Percentiles rank a stretch among this genome's conserved stretches.
Evolutionary conservation across 2,329 filamentous ascomycete genomes (phyloP).

Genomic region (Monosporascus sp.): DNA sequence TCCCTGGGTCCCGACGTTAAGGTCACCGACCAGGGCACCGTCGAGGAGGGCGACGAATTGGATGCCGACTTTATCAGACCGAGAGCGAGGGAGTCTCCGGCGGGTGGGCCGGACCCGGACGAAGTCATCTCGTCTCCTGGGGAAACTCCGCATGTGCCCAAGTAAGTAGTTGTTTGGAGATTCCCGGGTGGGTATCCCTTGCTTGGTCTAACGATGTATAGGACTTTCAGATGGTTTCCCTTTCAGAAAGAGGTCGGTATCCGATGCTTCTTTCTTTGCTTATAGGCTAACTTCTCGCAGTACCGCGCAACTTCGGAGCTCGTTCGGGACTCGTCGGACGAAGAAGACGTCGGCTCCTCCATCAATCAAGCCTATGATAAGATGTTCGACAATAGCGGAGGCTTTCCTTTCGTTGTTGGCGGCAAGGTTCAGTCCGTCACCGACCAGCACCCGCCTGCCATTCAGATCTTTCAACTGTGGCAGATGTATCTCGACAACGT

Average conservation of each 20-base stretch:
- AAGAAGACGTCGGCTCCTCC: slow-evolving; percentile 45
- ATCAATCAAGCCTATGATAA: slow-evolving; percentile 55
- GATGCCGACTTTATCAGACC: slow-evolving; percentile 51
- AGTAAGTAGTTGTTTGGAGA: slow-evolving; percentile 11
- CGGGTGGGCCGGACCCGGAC: slow-evolving; percentile 35
- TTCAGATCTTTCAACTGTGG: slow-evolving; percentile 62
- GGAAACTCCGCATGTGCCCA: slow-evolving; percentile 23
- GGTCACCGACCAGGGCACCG: slow-evolving; percentile 31
- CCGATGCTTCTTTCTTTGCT: background rate
- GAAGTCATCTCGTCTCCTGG: slow-evolving; percentile 21
- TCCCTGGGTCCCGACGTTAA: slow-evolving; percentile 52
- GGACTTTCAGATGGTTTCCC: slow-evolving; percentile 45
- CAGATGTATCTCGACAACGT: slow-evolving; percentile 66
- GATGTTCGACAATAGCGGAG: slow-evolving; percentile 52
- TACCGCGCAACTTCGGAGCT: slow-evolving; percentile 46
- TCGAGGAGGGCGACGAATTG: slow-evolving; percentile 51
- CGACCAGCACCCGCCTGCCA: slow-evolving; percentile 46
- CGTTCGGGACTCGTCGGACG: slow-evolving; percentile 51
- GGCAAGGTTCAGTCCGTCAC: slow-evolving; percentile 38
- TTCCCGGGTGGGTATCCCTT: background rate
- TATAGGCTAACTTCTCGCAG: slow-evolving; percentile 28
- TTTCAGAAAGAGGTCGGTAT: slow-evolving; percentile 45
- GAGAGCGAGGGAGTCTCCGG: slow-evolving; percentile 43
- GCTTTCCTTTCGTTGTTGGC: slow-evolving; percentile 53
- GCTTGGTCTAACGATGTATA: slow-evolving; percentile 4